phyloP scores from a whole-genome alignment of 352 stramenopile species.

The Peronospora destructor region DNA sequence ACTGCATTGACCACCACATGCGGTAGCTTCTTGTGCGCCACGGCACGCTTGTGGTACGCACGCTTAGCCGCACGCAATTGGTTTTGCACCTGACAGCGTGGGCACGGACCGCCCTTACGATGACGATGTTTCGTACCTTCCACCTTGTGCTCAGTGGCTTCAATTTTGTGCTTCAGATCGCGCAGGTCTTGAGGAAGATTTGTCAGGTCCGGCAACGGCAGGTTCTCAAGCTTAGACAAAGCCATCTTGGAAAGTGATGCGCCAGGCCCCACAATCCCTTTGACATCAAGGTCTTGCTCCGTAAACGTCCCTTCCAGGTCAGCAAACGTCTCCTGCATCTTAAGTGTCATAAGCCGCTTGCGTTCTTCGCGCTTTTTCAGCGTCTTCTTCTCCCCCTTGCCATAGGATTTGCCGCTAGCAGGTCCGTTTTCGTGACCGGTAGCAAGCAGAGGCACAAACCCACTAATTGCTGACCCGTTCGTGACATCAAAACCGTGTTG shows the following conservation, averaged over 20 bases:
- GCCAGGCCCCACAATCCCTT: constrained; percentile 43
- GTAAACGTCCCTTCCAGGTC: constrained; percentile 60
- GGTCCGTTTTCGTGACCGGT: constrained; percentile 25
- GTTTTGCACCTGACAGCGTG: constrained; percentile 78
- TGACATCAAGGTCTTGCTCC: constrained; percentile 60
- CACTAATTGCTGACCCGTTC: constrained; percentile 20
- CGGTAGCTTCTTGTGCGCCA: constrained; percentile 77
- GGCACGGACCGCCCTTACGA: constrained; percentile 74
- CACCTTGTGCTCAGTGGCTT: constrained; percentile 77
- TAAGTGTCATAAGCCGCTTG: constrained; percentile 54
- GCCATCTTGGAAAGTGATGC: constrained; percentile 54
- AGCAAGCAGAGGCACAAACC: constrained; percentile 30
- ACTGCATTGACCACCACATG: constrained; percentile 38
- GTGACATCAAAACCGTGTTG: constrained; percentile 18
- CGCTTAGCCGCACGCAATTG: constrained; percentile 72
- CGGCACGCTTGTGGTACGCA: constrained; percentile 72
- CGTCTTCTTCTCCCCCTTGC: constrained; percentile 50
- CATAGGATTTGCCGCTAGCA: constrained; percentile 13
- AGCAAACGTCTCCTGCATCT: constrained; percentile 64
- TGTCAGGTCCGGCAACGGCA: constrained; percentile 62
- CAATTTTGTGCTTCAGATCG: constrained; percentile 81
- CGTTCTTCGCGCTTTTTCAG: constrained; percentile 56
- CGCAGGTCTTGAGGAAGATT: constrained; percentile 75
- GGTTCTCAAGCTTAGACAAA: constrained; percentile 57
- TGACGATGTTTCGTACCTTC: constrained; percentile 84